Conservation (phyloP, 768 basidiomycete genomes). For the Leccinum longicurvipes region DNA sequence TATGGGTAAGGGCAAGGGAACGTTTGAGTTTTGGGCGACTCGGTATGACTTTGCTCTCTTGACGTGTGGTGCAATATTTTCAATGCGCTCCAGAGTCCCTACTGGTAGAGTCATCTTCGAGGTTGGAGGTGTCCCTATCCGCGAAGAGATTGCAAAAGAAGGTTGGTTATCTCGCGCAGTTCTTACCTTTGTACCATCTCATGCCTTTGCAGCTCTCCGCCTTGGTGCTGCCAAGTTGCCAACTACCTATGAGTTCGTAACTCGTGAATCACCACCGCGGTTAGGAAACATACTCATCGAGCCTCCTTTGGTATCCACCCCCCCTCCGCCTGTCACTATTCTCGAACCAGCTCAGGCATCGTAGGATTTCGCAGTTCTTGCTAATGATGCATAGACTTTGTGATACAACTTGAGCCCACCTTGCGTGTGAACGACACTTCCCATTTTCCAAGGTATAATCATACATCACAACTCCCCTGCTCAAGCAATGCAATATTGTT, state of each 20-base stretch:
- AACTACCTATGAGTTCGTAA: slow-evolving; percentile 84
- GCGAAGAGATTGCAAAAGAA: slow-evolving; percentile 90
- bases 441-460: background rate
- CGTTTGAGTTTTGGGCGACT: slow-evolving; percentile 96
- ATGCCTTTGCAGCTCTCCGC: slow-evolving; percentile 59
- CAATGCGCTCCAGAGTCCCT: slow-evolving; percentile 57
- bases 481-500: background rate
- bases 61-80: background rate
- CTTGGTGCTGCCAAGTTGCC: slow-evolving; percentile 88
- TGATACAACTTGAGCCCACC: background rate
- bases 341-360: slow-evolving; percentile 8
- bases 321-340: slow-evolving; percentile 12
- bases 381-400: slow-evolving; percentile 6
- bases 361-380: slow-evolving; percentile 1
- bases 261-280: slow-evolving; percentile 62
- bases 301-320: slow-evolving; percentile 23
- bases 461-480: no score
- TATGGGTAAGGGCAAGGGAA: slow-evolving; percentile 99
- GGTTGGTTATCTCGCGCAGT: slow-evolving; percentile 42
- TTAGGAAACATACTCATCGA: slow-evolving; percentile 64
- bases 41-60: slow-evolving; percentile 47
- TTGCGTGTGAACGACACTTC: background rate
- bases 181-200: background rate
- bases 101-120: slow-evolving; percentile 91
- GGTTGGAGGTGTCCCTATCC: slow-evolving; percentile 84